Evolutionary conservation across 768 basidiomycete species (phyloP), one percentile per base, ranked within the genome.

Genomic region (Amanita subjunquillea): DNA sequence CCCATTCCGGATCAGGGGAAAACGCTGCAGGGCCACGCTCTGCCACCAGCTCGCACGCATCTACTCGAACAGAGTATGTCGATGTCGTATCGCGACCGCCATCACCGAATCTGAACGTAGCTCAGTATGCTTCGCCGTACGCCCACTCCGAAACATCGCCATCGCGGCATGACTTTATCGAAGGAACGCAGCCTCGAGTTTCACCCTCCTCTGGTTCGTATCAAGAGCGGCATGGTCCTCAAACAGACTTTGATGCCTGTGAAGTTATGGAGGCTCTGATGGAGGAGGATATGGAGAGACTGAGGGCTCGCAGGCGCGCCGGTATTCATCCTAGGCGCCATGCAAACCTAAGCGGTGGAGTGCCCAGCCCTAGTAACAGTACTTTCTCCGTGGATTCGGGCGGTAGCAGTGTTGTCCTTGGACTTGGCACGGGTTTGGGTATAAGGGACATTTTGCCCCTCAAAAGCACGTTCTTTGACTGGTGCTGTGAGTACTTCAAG

Each of bases 401-500:
- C n/a, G 71, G 69, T 41, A 82, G 75, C 56, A 84, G 79, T 55
- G 77, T 89, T 20, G 83, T 85, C 15, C 72, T 89, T 22, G 88
- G 88, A 3, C 66, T 90, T 27, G 88, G 88, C 3, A 90, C 89
- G 8, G 87, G 89, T 22, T 72, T 79, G 8, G 87, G 87, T 7
- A 85, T 93, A 52, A 78, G 87, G 54, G 88, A 95, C 65, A 80
- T 87, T 2, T 66, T 98, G 56, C 96, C 96, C 0, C 67, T 99
- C 60, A 91, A 90, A 68, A 94, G 91, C 62, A 75, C 80, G 7
- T 95, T 90, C 69, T 99, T 86, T 63, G 95, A 97, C 62, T 97
- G 92, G 90, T 92, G 92, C 55, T 80, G 82, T 61, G 94, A 98
- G 63, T 98, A 98, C 65, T 99, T 97, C 72, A 92, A 87, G 56